These are phyloP conservation scores for Raffaelea deltoideospora DNA, from an alignment of 2,329 filamentous ascomycete species.

Conservation along the genomic window DNA sequence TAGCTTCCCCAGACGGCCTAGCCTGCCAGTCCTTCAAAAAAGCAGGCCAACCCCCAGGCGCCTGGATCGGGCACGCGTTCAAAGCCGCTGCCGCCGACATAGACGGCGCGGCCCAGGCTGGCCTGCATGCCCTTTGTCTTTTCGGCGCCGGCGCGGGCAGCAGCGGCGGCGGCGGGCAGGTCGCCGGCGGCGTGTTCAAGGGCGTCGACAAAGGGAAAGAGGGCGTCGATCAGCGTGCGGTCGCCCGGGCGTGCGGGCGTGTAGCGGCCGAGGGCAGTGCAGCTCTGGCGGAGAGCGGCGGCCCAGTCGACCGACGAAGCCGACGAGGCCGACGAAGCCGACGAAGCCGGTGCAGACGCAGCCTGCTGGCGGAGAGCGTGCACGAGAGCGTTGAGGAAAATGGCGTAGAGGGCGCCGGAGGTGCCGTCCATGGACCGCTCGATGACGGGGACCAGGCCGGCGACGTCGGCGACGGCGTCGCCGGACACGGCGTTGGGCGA, in stretches of 20 bases:
- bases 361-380: constrained; percentile 36
- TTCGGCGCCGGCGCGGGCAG: constrained; percentile 61
- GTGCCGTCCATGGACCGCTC: constrained; percentile 47
- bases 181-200: constrained; percentile 46
- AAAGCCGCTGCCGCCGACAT: constrained; percentile 63
- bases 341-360: constrained; percentile 16
- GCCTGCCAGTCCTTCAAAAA: constrained; percentile 63
- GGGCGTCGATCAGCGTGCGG: constrained; percentile 76
- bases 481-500: constrained; percentile 27
- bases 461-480: constrained; percentile 37
- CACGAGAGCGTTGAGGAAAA: constrained; percentile 78
- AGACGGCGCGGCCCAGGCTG: constrained; percentile 69
- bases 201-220: constrained; percentile 72
- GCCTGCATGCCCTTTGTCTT: constrained; percentile 86
- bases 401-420: constrained; percentile 51
- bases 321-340: too few relatives aligned
- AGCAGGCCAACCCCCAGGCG: constrained; percentile 51
- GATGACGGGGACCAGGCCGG: constrained; percentile 36
- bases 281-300: constrained; percentile 54
- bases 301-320: constrained; percentile 30
- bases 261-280: constrained; percentile 60
- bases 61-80: constrained; percentile 37
- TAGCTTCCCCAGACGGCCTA: too few relatives aligned
- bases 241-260: constrained; percentile 84
- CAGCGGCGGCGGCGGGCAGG: constrained; percentile 57